These are phyloP conservation scores for Hura crepitans DNA, from an alignment of 441 rosid species.

Conservation along the genomic window DNA sequence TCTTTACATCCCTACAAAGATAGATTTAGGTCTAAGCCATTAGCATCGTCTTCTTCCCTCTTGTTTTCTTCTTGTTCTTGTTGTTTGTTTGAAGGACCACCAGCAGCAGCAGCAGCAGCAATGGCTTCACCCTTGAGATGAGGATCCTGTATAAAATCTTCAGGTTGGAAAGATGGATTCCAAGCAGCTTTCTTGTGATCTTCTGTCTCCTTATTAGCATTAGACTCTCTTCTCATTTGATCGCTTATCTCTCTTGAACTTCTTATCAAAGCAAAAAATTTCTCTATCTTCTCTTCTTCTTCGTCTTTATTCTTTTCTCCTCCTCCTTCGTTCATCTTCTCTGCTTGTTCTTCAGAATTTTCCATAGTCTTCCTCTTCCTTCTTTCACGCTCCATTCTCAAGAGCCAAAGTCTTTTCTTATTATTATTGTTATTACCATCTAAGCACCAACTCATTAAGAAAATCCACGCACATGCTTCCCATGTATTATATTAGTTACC, in stretches of 20 bases:
- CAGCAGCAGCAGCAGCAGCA: too few relatives aligned
- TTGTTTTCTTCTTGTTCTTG: slow-evolving; percentile 20
- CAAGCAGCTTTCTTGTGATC: slow-evolving; percentile 16
- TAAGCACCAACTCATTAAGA: too few relatives aligned
- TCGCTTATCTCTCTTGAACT: slow-evolving; percentile 44
- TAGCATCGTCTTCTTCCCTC: slow-evolving; percentile 12
- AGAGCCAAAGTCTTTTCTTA: too few relatives aligned
- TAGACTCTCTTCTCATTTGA: slow-evolving; percentile 29
- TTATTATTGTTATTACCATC: too few relatives aligned
- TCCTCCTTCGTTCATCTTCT: slow-evolving; percentile 17
- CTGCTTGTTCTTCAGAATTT: slow-evolving; percentile 17
- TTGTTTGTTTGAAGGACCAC: slow-evolving; percentile 28
- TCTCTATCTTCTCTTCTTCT: slow-evolving; percentile 55
- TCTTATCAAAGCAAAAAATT: slow-evolving; percentile 54
- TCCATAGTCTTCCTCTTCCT: slow-evolving; percentile 40
- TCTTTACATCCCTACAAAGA: slow-evolving; percentile 59
- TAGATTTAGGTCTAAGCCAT: slow-evolving; percentile 54
- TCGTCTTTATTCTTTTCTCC: slow-evolving; percentile 25
- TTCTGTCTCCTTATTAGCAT: too few relatives aligned
- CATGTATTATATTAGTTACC: too few relatives aligned
- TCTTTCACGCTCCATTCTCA: slow-evolving; percentile 24
- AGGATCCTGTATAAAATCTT: slow-evolving; percentile 38
- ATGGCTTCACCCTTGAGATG: too few relatives aligned
- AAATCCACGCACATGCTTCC: too few relatives aligned
- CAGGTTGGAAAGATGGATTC: slow-evolving; percentile 44